Evolutionary conservation across 768 basidiomycete species (phyloP).

Genomic region (Trametes gibbosa): DNA sequence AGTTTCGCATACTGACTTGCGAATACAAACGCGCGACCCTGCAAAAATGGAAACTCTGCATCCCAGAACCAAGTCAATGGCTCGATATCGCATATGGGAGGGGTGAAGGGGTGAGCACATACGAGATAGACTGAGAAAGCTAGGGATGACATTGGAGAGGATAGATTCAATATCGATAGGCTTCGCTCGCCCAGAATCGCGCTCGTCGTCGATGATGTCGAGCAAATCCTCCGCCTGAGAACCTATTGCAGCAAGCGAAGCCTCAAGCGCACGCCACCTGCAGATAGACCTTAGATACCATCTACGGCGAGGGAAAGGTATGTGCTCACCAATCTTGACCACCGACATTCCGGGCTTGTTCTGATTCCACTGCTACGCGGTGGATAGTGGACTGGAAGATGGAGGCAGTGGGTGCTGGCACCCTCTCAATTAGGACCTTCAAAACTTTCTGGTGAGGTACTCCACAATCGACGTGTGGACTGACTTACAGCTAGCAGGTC

Average conservation of each 20-base stretch:
- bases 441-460: neutral
- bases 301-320: neutral
- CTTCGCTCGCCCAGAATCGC: conserved; percentile 55
- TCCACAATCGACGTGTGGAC: neutral
- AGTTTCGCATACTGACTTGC: conserved; percentile 83
- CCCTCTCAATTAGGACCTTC: conserved; percentile 47
- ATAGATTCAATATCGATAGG: conserved; percentile 78
- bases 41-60: conserved; percentile 85
- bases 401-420: conserved; percentile 46
- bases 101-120: conserved; percentile 25
- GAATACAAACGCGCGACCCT: conserved; percentile 93
- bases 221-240: conserved; percentile 75
- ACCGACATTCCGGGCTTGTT: conserved; percentile 52
- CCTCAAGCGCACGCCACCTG: conserved; percentile 94
- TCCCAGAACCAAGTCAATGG: neutral
- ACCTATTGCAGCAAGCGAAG: conserved; percentile 76
- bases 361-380: conserved; percentile 55
- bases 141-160: conserved; percentile 76
- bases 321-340: conserved; percentile 58
- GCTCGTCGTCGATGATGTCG: conserved; percentile 75
- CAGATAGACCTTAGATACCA: conserved; percentile 6
- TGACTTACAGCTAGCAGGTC: conserved; percentile 71
- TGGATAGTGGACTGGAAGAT: conserved; percentile 55
- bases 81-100: neutral
- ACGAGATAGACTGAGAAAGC: conserved; percentile 72